A percentile compares a stretch with the other conserved stretches of the same genome.
Evolutionary conservation across 352 stramenopile species (phyloP).

Genomic region (Phytopythium ostracodes): DNA sequence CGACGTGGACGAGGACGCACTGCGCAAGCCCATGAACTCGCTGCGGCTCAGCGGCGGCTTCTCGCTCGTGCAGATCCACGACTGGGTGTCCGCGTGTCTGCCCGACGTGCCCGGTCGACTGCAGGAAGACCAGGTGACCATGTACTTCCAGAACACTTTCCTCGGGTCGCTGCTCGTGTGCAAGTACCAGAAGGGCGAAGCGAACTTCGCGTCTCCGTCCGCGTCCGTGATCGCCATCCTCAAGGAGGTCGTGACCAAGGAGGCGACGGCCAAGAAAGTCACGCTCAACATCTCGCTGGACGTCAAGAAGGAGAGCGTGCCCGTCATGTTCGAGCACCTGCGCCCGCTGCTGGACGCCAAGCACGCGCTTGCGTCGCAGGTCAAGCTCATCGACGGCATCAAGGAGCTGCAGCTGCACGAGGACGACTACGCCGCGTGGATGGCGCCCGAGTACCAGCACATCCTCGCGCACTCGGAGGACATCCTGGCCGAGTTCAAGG

Average conservation of each 20-base stretch:
- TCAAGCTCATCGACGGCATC: conserved; percentile 81
- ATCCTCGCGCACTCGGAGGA: conserved; percentile 62
- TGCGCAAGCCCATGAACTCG: conserved; percentile 54
- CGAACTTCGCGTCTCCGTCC: conserved; percentile 69
- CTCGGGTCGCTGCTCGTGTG: conserved; percentile 70
- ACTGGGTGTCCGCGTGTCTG: conserved; percentile 79
- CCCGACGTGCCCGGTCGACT: conserved; percentile 69
- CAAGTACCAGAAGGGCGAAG: conserved; percentile 70
- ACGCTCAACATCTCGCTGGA: conserved; percentile 78
- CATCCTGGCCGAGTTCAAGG: conserved; percentile 73
- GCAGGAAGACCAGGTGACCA: conserved; percentile 60
- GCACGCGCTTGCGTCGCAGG: conserved; percentile 63
- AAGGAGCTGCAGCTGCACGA: conserved; percentile 84
- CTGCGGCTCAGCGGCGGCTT: conserved; percentile 73
- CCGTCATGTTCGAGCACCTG: conserved; percentile 61
- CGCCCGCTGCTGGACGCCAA: conserved; percentile 66
- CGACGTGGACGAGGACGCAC: conserved; percentile 46
- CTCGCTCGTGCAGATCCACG: conserved; percentile 82
- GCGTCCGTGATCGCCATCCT: conserved; percentile 82
- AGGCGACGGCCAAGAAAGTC: conserved; percentile 73
- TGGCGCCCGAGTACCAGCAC: conserved; percentile 76
- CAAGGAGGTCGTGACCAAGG: conserved; percentile 83
- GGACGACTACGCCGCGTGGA: conserved; percentile 63
- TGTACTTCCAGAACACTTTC: conserved; percentile 81
- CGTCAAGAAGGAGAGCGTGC: conserved; percentile 75